Percentiles rank a stretch among this genome's conserved stretches.
Evolutionary conservation across 441 rosid genomes (phyloP).

Genomic region (Pelargonium australe): DNA sequence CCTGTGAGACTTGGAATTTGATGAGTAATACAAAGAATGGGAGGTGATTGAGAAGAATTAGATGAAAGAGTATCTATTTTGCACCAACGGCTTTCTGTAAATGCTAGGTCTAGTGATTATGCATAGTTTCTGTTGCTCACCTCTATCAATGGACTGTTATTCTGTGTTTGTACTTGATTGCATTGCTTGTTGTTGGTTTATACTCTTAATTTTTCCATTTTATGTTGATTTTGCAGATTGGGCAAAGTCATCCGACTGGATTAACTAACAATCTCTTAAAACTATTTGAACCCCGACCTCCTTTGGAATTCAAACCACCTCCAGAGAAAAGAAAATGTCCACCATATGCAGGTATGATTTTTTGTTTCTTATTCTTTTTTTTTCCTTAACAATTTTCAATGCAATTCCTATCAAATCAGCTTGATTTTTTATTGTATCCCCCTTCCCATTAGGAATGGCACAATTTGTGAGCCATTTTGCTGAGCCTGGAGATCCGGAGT

Average conservation of each 20-base stretch:
- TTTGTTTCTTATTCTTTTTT: background rate
- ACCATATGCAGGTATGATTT: conserved; percentile 45
- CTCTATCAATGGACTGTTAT: background rate
- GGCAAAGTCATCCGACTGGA: conserved; percentile 94
- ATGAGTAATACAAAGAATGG: background rate
- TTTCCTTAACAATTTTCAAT: background rate
- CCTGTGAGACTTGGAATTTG: background rate
- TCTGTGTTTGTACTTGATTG: background rate
- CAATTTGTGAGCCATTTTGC: conserved; percentile 77
- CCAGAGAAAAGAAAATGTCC: conserved; percentile 94
- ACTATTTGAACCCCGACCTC: conserved; percentile 89
- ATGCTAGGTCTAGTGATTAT: background rate
- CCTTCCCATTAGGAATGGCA: conserved; percentile 60
- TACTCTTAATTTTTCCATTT: background rate
- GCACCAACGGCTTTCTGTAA: no score
- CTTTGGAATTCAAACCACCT: conserved; percentile 74
- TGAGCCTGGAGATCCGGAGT: conserved; percentile 80
- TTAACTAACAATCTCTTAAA: conserved; percentile 79
- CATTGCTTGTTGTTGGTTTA: background rate
- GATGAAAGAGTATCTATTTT: no score
- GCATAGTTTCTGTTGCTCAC: background rate
- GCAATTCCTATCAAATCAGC: background rate
- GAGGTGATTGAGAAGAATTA: background rate
- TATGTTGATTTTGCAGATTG: conserved; percentile 57
- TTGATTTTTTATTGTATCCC: background rate